Conservation (phyloP, 1,139 yeast species). For the Kodamaea alishanica region DNA sequence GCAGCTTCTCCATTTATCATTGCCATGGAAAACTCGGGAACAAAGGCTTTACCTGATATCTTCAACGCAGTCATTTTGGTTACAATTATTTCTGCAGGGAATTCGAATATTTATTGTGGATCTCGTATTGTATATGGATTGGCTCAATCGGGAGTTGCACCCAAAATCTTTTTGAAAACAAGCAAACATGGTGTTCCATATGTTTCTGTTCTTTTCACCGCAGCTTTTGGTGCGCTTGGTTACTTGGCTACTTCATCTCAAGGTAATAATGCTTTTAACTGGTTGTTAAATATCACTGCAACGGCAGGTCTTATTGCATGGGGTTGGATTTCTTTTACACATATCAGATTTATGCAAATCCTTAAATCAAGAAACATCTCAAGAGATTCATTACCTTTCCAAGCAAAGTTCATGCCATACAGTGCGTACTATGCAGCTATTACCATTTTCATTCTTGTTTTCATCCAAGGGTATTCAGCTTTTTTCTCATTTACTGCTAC, state of each 20-base stretch:
- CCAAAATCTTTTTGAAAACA: slow-evolving; percentile 49
- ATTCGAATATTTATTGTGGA: slow-evolving; percentile 76
- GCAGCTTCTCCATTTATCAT: slow-evolving; percentile 51
- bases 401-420: slow-evolving; percentile 64
- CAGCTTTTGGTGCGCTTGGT: slow-evolving; percentile 63
- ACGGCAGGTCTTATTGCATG: slow-evolving; percentile 74
- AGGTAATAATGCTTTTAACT: slow-evolving; percentile 71
- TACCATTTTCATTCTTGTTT: slow-evolving; percentile 49
- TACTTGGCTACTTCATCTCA: slow-evolving; percentile 58
- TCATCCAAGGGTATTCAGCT: slow-evolving; percentile 68
- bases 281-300: slow-evolving; percentile 80
- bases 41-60: slow-evolving; percentile 62
- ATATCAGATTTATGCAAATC: slow-evolving; percentile 64
- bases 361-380: slow-evolving; percentile 52
- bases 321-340: slow-evolving; percentile 65
- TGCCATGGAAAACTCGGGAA: slow-evolving; percentile 66
- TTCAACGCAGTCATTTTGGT: slow-evolving; percentile 71
- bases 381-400: slow-evolving; percentile 64
- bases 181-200: slow-evolving; percentile 67
- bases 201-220: slow-evolving; percentile 53
- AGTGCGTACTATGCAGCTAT: slow-evolving; percentile 56
- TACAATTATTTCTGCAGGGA: slow-evolving; percentile 75
- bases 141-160: slow-evolving; percentile 61
- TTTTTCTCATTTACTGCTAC: slow-evolving; percentile 55
- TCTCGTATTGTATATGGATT: slow-evolving; percentile 69